Conservation (phyloP, 2,329 filamentous ascomycete genomes). For the Colletotrichum simmondsii region DNA sequence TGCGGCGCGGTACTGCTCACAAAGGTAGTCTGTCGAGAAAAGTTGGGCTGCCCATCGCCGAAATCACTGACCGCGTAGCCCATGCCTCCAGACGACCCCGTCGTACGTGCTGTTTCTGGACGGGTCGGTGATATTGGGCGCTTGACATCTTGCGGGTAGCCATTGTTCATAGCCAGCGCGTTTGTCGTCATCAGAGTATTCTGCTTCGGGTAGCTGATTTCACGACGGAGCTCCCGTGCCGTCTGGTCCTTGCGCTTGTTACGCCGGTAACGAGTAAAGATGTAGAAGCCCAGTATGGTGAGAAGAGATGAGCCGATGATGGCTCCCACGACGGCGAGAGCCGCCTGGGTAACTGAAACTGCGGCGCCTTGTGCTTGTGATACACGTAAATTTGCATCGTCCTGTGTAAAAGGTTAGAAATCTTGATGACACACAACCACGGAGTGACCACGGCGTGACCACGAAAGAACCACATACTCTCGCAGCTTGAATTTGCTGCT, state of each 20-base stretch:
- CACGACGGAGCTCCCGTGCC: conserved; percentile 2
- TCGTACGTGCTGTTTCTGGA: conserved; percentile 33
- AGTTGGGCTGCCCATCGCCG: conserved; percentile 22
- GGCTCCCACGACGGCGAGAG: conserved; percentile 53
- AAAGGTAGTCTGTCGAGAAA: conserved; percentile 24
- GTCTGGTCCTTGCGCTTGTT: conserved; percentile 36
- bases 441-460: conserved; percentile 22
- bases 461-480: conserved; percentile 1
- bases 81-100: conserved; percentile 5
- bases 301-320: conserved; percentile 54
- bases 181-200: conserved; percentile 34
- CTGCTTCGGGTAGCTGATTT: conserved; percentile 39
- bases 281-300: conserved; percentile 49
- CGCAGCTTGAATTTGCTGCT: conserved; percentile 24
- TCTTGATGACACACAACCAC: neutral
- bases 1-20: conserved; percentile 12
- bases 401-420: neutral
- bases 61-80: conserved; percentile 22
- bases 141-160: conserved; percentile 41
- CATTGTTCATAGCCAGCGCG: conserved; percentile 25
- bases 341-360: conserved; percentile 53
- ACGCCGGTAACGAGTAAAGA: conserved; percentile 44
- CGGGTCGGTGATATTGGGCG: conserved; percentile 11
- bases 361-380: conserved; percentile 49
- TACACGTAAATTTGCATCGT: conserved; percentile 44